Conservation (phyloP, 2,329 filamentous ascomycete species). For the Arthrobotrys sphaeroides region DNA sequence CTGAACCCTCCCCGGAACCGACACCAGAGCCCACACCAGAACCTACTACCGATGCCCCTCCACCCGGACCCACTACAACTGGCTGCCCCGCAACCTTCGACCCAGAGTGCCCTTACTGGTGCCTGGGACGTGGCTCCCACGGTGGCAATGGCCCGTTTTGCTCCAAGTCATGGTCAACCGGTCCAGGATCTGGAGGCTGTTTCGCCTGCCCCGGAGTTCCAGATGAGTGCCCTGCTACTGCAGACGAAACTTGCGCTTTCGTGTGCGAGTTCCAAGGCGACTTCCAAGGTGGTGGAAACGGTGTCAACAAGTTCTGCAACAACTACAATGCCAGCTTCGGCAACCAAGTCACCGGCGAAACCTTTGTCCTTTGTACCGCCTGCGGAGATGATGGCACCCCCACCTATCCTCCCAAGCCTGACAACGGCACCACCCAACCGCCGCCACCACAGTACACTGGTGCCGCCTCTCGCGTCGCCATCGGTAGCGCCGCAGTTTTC, state of each 20-base stretch:
- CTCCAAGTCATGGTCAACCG: background rate
- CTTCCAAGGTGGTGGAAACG: too few relatives aligned
- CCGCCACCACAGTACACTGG: constrained; percentile 28
- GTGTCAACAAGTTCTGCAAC: too few relatives aligned
- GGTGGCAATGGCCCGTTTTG: background rate
- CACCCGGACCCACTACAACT: background rate
- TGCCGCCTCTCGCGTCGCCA: background rate
- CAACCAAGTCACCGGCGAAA: too few relatives aligned
- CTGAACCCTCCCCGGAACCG: too few relatives aligned
- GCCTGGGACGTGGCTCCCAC: background rate
- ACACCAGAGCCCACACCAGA: background rate
- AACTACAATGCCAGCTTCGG: too few relatives aligned
- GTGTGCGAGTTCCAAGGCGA: too few relatives aligned
- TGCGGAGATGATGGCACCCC: background rate
- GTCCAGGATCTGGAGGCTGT: background rate
- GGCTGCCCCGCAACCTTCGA: background rate
- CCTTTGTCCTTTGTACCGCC: background rate
- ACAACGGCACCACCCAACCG: background rate
- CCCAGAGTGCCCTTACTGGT: background rate
- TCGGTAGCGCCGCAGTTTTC: background rate
- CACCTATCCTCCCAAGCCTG: background rate
- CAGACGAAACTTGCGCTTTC: background rate
- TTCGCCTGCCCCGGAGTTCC: background rate
- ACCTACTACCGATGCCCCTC: background rate
- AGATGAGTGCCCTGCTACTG: background rate